Evolutionary conservation across 371 early-diverging fungal species (phyloP), one percentile per base, ranked within the genome.

Genomic region (Dichotomocladium elegans): DNA sequence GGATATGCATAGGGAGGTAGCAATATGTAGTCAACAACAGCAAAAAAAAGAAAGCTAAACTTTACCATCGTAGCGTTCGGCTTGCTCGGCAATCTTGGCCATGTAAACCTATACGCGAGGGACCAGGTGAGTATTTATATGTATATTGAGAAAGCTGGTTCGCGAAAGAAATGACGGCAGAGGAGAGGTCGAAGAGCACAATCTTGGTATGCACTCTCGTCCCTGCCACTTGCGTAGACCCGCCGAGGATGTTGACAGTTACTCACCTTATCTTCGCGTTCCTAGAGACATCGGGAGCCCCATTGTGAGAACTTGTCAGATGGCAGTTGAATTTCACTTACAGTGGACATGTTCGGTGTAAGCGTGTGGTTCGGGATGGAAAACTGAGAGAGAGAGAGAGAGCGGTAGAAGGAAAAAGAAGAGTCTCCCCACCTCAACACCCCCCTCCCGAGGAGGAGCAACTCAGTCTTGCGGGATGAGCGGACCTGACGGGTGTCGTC

Each of bases 71-170:
- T 97, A 99, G 64, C 98, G 89, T 80, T 99, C 99, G 56, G 99
- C 97, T 81, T 95, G 95, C 83, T 99, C 99, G 66, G 94, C 92
- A 60, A 98, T 89, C 87, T 96, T 96, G 79, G 98, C 98, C 85
- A 91, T 89, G 81, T 76, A 80, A 53, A 82, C 80, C 67, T 80
- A 37, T 37, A 37, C n/a, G n/a, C n/a, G n/a, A n/a, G n/a, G n/a
- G n/a, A n/a, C n/a, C n/a, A n/a, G n/a, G n/a, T n/a, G n/a, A n/a
- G n/a, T n/a, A n/a, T n/a, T n/a, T n/a, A n/a, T n/a, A n/a, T n/a
- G n/a, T n/a, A n/a, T n/a, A n/a, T n/a, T n/a, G n/a, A n/a, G n/a
- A n/a, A n/a, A n/a, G n/a, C n/a, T n/a, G n/a, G n/a, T n/a, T n/a
- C n/a, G n/a, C n/a, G n/a, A n/a, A n/a, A n/a, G n/a, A n/a, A n/a